These are phyloP conservation scores for Mortierella claussenii DNA, from an alignment of 192 early-diverging fungal species.

Conservation along the genomic window DNA sequence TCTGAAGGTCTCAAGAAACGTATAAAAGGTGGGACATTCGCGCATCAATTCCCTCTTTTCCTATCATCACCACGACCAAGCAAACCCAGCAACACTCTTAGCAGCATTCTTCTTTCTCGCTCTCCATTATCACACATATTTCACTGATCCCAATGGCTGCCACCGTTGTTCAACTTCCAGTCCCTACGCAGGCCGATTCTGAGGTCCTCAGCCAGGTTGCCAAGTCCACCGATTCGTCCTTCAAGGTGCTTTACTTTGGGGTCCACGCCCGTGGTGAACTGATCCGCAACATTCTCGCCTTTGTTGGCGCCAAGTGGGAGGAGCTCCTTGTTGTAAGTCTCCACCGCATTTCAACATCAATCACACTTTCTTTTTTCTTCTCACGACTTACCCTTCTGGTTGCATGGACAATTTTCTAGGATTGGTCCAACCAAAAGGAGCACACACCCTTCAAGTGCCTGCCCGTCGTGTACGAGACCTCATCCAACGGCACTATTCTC, in stretches of 20 bases:
- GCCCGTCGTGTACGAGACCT: conserved; percentile 60
- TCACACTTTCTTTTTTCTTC: background rate
- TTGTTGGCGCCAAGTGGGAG: conserved; percentile 20
- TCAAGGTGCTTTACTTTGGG: conserved; percentile 36
- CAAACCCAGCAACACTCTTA: too few species aligned
- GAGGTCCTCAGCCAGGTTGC: conserved; percentile 15
- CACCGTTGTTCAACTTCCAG: conserved; percentile 6
- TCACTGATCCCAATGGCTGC: too few species aligned
- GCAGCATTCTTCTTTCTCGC: too few species aligned
- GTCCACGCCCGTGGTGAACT: conserved; percentile 40
- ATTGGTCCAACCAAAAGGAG: conserved; percentile 59
- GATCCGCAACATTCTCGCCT: conserved; percentile 20
- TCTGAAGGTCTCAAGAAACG: too few species aligned
- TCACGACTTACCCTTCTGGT: background rate
- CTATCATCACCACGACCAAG: too few species aligned
- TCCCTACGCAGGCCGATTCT: conserved; percentile 17
- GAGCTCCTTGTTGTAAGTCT: conserved; percentile 34
- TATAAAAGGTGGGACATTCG: too few species aligned
- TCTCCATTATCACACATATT: too few species aligned
- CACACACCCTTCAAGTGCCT: conserved; percentile 58
- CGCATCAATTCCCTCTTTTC: too few species aligned
- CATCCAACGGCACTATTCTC: conserved; percentile 39
- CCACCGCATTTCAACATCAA: background rate
- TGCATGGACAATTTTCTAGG: too few species aligned
- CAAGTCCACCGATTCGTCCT: conserved; percentile 16